Percentiles rank a stretch among this genome's conserved stretches.
These are phyloP conservation scores for Cladosporium sp. DNA, from an alignment of 2,329 filamentous ascomycete genomes.

Conservation along the genomic window DNA sequence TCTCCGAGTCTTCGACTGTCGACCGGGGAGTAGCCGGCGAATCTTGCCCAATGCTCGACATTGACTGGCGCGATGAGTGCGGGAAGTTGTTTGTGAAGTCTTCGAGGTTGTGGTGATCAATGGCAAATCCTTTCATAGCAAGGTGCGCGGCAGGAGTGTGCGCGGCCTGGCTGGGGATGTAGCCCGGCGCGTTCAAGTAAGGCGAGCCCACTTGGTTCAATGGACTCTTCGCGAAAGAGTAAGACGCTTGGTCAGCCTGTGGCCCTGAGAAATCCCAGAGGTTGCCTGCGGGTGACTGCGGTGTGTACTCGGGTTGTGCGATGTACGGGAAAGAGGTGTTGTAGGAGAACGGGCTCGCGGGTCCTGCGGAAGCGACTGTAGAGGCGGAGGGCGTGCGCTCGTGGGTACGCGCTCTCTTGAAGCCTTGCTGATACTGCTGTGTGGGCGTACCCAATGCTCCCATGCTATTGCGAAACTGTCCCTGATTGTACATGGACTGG, in stretches of 20 bases:
- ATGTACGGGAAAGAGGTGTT: constrained; percentile 34
- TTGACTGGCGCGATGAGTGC: constrained; percentile 51
- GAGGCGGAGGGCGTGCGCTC: constrained; percentile 31
- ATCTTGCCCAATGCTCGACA: constrained; percentile 55
- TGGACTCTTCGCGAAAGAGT: constrained; percentile 45
- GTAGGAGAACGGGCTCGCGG: constrained; percentile 36
- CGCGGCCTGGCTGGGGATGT: constrained; percentile 25
- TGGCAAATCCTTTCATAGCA: constrained; percentile 53
- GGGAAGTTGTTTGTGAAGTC: constrained; percentile 47
- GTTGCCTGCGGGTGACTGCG: constrained; percentile 31
- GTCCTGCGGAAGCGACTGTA: constrained; percentile 39
- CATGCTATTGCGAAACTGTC: constrained; percentile 18
- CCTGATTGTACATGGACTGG: constrained; percentile 9
- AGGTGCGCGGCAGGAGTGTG: constrained; percentile 46
- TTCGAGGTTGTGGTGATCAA: constrained; percentile 47
- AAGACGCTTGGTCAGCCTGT: constrained; percentile 31
- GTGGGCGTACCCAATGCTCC: constrained; percentile 17
- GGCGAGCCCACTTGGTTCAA: constrained; percentile 49
- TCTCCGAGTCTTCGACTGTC: constrained; percentile 47
- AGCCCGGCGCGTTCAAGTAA: constrained; percentile 32
- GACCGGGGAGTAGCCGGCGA: constrained; percentile 54
- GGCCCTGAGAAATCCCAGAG: constrained; percentile 11
- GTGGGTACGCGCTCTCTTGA: constrained; percentile 24
- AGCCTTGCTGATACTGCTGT: constrained; percentile 13
- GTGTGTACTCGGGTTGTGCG: constrained; percentile 39